Percentiles rank a stretch among this genome's conserved stretches.
Evolutionary conservation across 352 stramenopile genomes (phyloP).

Genomic region (Pythium plurisporium): DNA sequence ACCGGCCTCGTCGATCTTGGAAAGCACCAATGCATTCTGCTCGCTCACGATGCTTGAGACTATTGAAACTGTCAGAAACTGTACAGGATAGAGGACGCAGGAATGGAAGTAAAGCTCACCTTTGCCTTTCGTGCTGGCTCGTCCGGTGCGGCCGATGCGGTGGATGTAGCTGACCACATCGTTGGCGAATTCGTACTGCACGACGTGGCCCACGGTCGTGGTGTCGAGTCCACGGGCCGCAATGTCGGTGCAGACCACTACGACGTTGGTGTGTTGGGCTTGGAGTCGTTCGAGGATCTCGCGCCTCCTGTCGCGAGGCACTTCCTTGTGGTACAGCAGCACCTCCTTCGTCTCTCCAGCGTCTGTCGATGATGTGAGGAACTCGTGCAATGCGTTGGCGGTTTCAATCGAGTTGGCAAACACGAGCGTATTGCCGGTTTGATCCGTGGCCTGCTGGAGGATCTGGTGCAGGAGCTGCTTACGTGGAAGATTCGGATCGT

Average conservation of each 20-base stretch:
- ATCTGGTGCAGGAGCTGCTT: constrained; percentile 50
- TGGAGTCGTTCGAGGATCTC: constrained; percentile 39
- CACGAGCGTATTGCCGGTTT: constrained; percentile 46
- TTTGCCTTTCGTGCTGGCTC: constrained; percentile 47
- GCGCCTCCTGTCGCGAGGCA: constrained; percentile 46
- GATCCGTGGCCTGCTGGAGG: constrained; percentile 19
- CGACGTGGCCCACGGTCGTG: constrained; percentile 60
- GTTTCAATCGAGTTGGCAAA: constrained; percentile 78
- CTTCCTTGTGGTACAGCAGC: constrained; percentile 58
- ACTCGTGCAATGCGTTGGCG: constrained; percentile 48
- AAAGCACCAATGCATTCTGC: constrained; percentile 57
- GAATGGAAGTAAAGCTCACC: constrained; percentile 19
- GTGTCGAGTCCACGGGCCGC: constrained; percentile 70
- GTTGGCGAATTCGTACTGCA: constrained; percentile 79
- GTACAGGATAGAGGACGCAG: background rate
- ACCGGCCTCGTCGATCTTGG: constrained; percentile 60
- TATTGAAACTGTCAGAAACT: background rate
- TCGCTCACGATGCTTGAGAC: constrained; percentile 68
- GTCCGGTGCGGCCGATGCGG: constrained; percentile 69
- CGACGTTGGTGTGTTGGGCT: constrained; percentile 26
- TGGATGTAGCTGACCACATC: constrained; percentile 82
- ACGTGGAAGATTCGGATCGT: constrained; percentile 9
- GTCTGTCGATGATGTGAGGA: constrained; percentile 23
- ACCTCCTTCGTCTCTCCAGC: constrained; percentile 7
- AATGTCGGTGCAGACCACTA: constrained; percentile 77